Conservation (phyloP, 2,329 filamentous ascomycete species). For the Rutstroemia sp. region DNA sequence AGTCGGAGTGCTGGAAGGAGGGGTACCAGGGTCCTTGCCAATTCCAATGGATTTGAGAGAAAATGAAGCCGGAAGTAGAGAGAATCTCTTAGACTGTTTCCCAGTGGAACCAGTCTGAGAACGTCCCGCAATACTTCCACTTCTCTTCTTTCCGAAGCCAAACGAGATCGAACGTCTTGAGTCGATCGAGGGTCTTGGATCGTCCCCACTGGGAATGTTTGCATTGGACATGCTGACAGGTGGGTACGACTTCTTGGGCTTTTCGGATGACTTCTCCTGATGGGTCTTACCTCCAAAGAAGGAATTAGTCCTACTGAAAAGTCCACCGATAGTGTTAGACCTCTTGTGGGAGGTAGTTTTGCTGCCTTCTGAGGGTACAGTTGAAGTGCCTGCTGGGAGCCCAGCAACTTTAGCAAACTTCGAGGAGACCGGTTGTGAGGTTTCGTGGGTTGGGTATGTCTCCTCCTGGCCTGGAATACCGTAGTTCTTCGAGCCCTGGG, state of each 20-base stretch:
- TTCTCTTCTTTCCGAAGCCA: constrained; percentile 62
- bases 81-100: constrained; percentile 57
- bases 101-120: constrained; percentile 45
- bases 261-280: constrained; percentile 44
- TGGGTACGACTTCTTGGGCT: constrained; percentile 64
- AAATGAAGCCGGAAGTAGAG: constrained; percentile 57
- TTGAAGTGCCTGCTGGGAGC: constrained; percentile 42
- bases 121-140: constrained; percentile 51
- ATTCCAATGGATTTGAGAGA: constrained; percentile 58
- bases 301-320: constrained; percentile 78
- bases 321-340: constrained; percentile 70
- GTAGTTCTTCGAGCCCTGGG: constrained; percentile 54
- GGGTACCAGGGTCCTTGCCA: constrained; percentile 39
- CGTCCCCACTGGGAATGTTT: constrained; percentile 33
- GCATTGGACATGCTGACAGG: constrained; percentile 83
- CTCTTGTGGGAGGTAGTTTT: constrained; percentile 50
- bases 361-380: constrained; percentile 17
- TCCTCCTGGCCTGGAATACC: constrained; percentile 57
- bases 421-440: constrained; percentile 38
- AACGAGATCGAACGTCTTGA: constrained; percentile 67
- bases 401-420: constrained; percentile 53
- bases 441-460: constrained; percentile 51
- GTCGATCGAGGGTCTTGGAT: constrained; percentile 57
- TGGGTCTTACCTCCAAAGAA: constrained; percentile 57
- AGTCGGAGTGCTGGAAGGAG: constrained; percentile 16